phyloP scores from a whole-genome alignment of 164 flowering plant genomes.

The Vitis labrusca region DNA sequence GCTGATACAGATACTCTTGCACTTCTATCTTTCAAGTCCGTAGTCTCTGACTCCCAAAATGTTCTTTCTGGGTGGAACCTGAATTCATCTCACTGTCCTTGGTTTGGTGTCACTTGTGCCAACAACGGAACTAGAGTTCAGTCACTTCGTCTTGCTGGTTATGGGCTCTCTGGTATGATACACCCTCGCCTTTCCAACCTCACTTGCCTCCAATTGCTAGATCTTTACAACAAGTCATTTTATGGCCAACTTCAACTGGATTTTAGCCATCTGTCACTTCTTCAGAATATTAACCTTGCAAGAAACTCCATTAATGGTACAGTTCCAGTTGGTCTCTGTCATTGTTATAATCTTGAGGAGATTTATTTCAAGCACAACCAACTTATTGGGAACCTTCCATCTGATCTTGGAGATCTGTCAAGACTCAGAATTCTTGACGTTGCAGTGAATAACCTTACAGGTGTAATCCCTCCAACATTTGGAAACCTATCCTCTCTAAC shows the following conservation, averaged over 20 bases:
- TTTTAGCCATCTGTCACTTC: background rate
- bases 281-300: background rate
- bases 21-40: no score
- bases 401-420: background rate
- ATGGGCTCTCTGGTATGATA: constrained; percentile 6
- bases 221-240: constrained; percentile 4
- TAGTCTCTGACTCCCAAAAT: background rate
- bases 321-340: background rate
- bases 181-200: constrained; percentile 1
- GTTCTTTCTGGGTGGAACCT: no score
- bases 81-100: no score
- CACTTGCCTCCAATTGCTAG: constrained; percentile 2
- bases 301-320: background rate
- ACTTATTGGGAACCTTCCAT: constrained; percentile 1
- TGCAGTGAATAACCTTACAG: constrained; percentile 6
- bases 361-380: background rate
- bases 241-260: background rate
- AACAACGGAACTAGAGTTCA: background rate
- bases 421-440: constrained; percentile 1
- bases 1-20: no score
- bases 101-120: no score
- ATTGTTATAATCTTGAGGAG: constrained; percentile 2
- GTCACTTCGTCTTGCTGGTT: background rate
- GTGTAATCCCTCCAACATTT: constrained; percentile 8
- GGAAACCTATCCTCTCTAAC: constrained; percentile 11